Evolutionary conservation across 23 red algal species (phyloP), one percentile per base, ranked within the genome.

Genomic region (Gracilaria domingensis): DNA sequence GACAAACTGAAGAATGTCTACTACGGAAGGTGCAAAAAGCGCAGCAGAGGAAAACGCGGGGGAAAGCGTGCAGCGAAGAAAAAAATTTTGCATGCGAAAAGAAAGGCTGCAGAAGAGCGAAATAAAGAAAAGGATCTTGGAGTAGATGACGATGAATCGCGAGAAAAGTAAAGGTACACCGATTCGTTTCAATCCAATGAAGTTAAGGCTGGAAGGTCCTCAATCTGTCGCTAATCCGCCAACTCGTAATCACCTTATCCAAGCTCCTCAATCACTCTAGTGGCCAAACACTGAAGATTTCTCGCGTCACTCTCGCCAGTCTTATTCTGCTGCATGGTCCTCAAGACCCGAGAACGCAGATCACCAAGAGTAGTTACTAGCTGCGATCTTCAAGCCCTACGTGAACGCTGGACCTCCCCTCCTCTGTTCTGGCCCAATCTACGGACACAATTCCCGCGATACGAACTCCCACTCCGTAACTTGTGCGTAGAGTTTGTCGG

Each of bases 341-440:
- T 9, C 2, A 16, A 13, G 12, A 30, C 75, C 21, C 33, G 21
- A 16, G n/a, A n/a, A n/a, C n/a, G n/a, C n/a, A n/a, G n/a, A n/a
- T n/a, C n/a, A n/a, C n/a, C n/a, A n/a, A n/a, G n/a, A n/a, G n/a
- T 75, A 29, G 51, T 77, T 82, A 92, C 75, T 59, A 60, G 65
- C 79, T 92, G 57, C 79, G 66, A 82, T 92, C 88, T 37, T 83
- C 72, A 50, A 92, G 53, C 29, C 78, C 76, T 71, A 92, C 79
- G 12, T 74, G 88, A 72, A 92, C 21, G 6, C 59, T 57, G 16
- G 88, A 83, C 28, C 16, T 18, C 24, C 78, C 61, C 17, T 76
- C 88, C 29, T 83, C 79, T 28, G 75, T 92, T 39, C 78, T 51
- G 8, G 79, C 76, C 77, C 79, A 92, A 23, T 92, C 66, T 11